Conservation (phyloP, 2,329 filamentous ascomycete genomes). For the Didymellaceae sp. region DNA sequence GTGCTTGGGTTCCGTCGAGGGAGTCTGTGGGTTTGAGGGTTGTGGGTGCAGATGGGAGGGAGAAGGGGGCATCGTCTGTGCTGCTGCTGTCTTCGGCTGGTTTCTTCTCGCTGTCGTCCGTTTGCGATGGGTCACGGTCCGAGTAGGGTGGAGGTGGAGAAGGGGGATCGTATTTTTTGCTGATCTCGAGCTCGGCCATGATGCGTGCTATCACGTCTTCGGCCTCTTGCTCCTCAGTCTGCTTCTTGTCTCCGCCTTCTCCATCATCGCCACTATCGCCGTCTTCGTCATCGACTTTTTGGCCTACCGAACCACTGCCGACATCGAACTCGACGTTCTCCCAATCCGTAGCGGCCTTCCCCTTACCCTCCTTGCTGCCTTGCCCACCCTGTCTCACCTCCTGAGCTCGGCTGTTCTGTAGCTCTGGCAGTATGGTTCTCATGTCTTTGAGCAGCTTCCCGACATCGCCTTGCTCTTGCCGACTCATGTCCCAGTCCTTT, state of each 20-base stretch:
- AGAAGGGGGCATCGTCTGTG: slow-evolving; percentile 23
- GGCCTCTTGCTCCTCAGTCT: slow-evolving; percentile 49
- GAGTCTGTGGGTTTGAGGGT: slow-evolving; percentile 31
- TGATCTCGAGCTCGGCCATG: slow-evolving; percentile 55
- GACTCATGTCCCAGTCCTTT: slow-evolving; percentile 51
- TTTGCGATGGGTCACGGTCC: slow-evolving; percentile 5
- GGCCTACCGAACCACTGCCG: slow-evolving; percentile 29
- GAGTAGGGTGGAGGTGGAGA: slow-evolving; percentile 30
- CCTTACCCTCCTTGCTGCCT: slow-evolving; percentile 5
- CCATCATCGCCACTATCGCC: slow-evolving; percentile 25
- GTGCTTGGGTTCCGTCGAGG: slow-evolving; percentile 36
- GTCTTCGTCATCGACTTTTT: slow-evolving; percentile 25
- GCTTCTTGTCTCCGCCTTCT: slow-evolving; percentile 28
- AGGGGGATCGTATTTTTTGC: slow-evolving; percentile 47
- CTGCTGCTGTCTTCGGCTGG: slow-evolving; percentile 3
- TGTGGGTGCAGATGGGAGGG: slow-evolving; percentile 54
- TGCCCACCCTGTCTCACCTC: slow-evolving; percentile 1
- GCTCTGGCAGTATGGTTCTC: slow-evolving; percentile 46
- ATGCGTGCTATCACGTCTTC: slow-evolving; percentile 56
- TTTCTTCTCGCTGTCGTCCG: background rate
- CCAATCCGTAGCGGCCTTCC: slow-evolving; percentile 37
- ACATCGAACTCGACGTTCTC: slow-evolving; percentile 42
- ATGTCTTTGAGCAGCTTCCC: slow-evolving; percentile 51
- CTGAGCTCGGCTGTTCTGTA: slow-evolving; percentile 27
- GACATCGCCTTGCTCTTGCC: slow-evolving; percentile 51